Evolutionary conservation across 345 rosid species (phyloP), one percentile per base, ranked within the genome.

Genomic region (Eucalyptus virginea): DNA sequence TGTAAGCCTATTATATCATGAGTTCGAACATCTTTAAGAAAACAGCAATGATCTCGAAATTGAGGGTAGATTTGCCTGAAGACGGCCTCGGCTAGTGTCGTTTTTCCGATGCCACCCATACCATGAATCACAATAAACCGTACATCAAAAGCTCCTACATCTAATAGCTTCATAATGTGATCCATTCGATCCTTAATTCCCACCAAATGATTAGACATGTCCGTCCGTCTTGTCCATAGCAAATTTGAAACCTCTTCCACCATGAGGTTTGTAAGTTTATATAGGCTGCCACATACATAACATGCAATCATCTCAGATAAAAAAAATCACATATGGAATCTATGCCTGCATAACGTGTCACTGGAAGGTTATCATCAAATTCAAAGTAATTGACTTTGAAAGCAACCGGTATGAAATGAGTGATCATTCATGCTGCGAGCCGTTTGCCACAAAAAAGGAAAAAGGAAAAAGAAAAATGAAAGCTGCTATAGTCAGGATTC

Each of bases 11-110:
- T 56, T 56, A 56, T 56, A 56, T 56, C 62, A 56, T 56, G 30
- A 26, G 52, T 45, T 2, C 69, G 69, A 9, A 87, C 24, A 23
- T 52, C 62, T 10, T 50, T 34, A 37, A 87, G 45, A n/a, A 87
- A 87, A 2, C 45, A 13, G 2, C 44, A 49, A 40, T 52, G 0
- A 5, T 1, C 3, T 18, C 1, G 1, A 32, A 67, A 67, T 4
- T 67, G 37, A 67, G 40, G 23, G 42, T 3, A 67, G 42, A 67
- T 67, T 8, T 67, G 23, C 1, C 13, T 17, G 1, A 32, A 32
- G 81, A 69, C 0, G 0, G 4, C 42, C 11, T 69, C 81, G 0
- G 42, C 81, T 0, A 69, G 12, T 18, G 81, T 69, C 1, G 42
- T 69, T 2, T 69, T 69, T 69, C 42, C 24, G 1, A 69, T 69